Conservation (phyloP, 495 filamentous ascomycete species). For the Daldinia decipiens region DNA sequence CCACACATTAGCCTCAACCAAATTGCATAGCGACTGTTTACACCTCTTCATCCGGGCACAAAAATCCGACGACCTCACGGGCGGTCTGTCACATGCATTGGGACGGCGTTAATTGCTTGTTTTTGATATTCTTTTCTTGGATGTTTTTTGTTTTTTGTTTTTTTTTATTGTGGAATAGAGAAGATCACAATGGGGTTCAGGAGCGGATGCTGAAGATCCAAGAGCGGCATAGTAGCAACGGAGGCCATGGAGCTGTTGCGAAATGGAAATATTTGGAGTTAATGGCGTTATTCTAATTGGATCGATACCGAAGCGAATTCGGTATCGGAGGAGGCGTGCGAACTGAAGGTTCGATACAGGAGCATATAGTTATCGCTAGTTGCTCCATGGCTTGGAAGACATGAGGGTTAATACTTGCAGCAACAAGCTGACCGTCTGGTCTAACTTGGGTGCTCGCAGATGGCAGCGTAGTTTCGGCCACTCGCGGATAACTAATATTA, state of each 20-base stretch:
- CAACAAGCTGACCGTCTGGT: slow-evolving; percentile 23
- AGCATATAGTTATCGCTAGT: slow-evolving; percentile 45
- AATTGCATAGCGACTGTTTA: slow-evolving; percentile 65
- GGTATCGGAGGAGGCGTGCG: slow-evolving; percentile 21
- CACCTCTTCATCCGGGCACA: slow-evolving; percentile 43
- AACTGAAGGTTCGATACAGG: slow-evolving; percentile 26
- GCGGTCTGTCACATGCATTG: slow-evolving; percentile 49
- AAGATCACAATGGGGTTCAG: slow-evolving; percentile 19
- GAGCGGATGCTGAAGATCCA: slow-evolving; percentile 21
- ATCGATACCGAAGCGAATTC: slow-evolving; percentile 20
- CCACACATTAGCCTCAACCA: slow-evolving; percentile 51
- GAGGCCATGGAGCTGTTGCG: slow-evolving; percentile 20
- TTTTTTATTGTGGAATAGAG: slow-evolving; percentile 29
- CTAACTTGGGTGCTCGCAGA: slow-evolving; percentile 39
- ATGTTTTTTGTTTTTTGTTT: background rate
- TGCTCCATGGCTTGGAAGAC: slow-evolving; percentile 40
- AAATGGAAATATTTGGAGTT: slow-evolving; percentile 42
- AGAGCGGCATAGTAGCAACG: slow-evolving; percentile 28
- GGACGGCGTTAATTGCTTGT: slow-evolving; percentile 45
- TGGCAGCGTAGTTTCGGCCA: slow-evolving; percentile 33
- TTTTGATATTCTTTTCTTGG: slow-evolving; percentile 17
- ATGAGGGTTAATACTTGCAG: slow-evolving; percentile 38
- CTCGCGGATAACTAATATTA: slow-evolving; percentile 49
- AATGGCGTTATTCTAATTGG: slow-evolving; percentile 29
- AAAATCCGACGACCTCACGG: slow-evolving; percentile 45